phyloP scores from a whole-genome alignment of 441 rosid species.

The Mallotus repandus region DNA sequence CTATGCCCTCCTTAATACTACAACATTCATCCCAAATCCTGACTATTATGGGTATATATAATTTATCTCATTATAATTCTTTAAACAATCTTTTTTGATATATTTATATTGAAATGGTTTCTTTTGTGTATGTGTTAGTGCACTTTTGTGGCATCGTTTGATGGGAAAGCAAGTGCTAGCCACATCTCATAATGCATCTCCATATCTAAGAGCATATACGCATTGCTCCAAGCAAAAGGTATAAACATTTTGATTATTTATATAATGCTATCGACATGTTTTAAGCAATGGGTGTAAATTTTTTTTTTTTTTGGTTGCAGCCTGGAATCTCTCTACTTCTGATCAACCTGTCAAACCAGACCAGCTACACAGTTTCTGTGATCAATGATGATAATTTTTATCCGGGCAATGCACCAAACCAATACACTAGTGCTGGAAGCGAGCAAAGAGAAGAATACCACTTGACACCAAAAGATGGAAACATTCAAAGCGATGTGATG shows the following conservation, averaged over 20 bases:
- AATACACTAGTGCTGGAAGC: not conserved
- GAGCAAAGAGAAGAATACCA: constrained; percentile 58
- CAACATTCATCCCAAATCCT: constrained; percentile 56
- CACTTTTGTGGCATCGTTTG: constrained; percentile 62
- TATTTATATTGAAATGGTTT: not conserved
- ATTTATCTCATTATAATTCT: not conserved
- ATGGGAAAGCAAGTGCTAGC: constrained; percentile 51
- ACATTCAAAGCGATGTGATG: constrained; percentile 52
- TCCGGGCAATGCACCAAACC: not conserved
- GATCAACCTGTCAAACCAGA: constrained; percentile 51
- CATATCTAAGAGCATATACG: constrained; percentile 44
- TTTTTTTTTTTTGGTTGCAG: constrained; percentile 24
- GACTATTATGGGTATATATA: constrained; percentile 55
- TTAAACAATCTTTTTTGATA: not conserved
- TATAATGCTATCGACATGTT: not conserved
- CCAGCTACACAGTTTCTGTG: constrained; percentile 30
- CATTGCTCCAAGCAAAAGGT: constrained; percentile 52
- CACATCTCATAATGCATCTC: constrained; percentile 33
- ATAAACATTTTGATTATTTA: not conserved
- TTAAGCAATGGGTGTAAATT: not conserved
- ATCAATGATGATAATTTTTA: constrained; percentile 25
- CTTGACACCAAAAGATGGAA: constrained; percentile 51
- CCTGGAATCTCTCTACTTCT: constrained; percentile 45
- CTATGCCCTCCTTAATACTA: constrained; percentile 56
- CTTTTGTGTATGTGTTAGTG: constrained; percentile 24